A percentile compares a stretch with the other conserved stretches of the same genome.
Evolutionary conservation across 352 stramenopile genomes (phyloP).

Genomic region (Phytophthora nicotianae): DNA sequence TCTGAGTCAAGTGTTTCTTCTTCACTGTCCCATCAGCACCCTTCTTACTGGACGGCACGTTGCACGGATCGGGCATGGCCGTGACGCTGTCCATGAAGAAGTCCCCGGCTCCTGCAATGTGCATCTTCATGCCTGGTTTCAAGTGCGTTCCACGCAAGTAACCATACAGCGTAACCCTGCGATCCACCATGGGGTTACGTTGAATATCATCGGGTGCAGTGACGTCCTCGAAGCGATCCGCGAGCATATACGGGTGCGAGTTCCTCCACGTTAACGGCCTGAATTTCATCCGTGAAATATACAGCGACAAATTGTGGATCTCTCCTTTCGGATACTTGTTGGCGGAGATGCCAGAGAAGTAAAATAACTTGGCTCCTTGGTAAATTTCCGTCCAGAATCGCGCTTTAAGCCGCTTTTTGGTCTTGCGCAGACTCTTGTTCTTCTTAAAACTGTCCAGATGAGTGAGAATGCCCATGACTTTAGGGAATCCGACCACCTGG

Average conservation of each 20-base stretch:
- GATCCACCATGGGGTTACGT: conserved; percentile 91
- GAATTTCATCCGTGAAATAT: conserved; percentile 98
- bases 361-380: conserved; percentile 95
- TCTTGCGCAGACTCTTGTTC: conserved; percentile 97
- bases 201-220: conserved; percentile 95
- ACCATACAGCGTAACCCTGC: conserved; percentile 97
- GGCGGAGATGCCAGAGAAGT: conserved; percentile 97
- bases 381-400: conserved; percentile 99
- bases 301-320: conserved; percentile 97
- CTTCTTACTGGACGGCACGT: conserved; percentile 82
- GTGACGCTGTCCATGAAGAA: conserved; percentile 96
- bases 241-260: conserved; percentile 99
- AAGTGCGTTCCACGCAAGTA: conserved; percentile 99
- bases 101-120: conserved; percentile 98
- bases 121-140: conserved; percentile 96
- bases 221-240: conserved; percentile 98
- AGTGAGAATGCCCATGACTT: conserved; percentile 99
- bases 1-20: conserved; percentile 92
- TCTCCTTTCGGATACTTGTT: conserved; percentile 99
- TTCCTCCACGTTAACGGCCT: conserved; percentile 98
- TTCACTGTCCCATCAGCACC: conserved; percentile 56
- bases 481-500: conserved; percentile 92
- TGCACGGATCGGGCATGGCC: conserved; percentile 96
- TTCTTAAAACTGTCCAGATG: conserved; percentile 99
- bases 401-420: conserved; percentile 98